Percentiles rank a stretch among this genome's conserved stretches.
Conservation (phyloP, 805 yeast species). For the Sungouiella thailandica region DNA sequence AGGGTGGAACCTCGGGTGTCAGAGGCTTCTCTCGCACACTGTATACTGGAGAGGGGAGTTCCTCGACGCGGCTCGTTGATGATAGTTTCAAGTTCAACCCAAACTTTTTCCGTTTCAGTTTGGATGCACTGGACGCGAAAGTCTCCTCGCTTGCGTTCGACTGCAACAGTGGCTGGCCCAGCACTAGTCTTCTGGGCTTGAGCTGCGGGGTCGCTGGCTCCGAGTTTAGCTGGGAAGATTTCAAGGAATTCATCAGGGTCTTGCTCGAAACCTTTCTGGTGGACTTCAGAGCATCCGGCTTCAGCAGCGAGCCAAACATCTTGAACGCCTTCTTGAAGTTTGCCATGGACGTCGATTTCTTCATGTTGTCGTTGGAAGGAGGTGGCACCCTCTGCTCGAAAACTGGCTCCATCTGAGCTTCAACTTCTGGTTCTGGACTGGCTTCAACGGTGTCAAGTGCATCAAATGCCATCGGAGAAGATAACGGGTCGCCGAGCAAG, state of each 20-base stretch:
- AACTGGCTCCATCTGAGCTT: too few species aligned
- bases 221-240: too few species aligned
- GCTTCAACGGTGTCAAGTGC: too few species aligned
- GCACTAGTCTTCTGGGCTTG: too few species aligned
- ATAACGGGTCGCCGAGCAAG: neutral
- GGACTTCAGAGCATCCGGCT: neutral
- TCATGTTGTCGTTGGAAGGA: neutral
- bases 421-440: too few species aligned
- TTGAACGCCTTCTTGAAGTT: neutral
- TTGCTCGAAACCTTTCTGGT: neutral
- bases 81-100: conserved; percentile 6
- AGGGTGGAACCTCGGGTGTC: conserved; percentile 1
- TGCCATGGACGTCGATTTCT: neutral
- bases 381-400: neutral
- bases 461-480: neutral
- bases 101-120: conserved; percentile 5
- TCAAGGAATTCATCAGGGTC: neutral
- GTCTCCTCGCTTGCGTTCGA: too few species aligned
- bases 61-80: conserved; percentile 6
- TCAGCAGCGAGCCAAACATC: neutral
- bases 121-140: too few species aligned
- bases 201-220: too few species aligned
- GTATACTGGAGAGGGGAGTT: conserved; percentile 10
- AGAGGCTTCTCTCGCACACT: conserved; percentile 5
- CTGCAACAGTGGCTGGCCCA: too few species aligned